A percentile compares a stretch with the other conserved stretches of the same genome.
These are phyloP conservation scores for Flaveria robusta DNA, from an alignment of 129 eudicot species.

Conservation along the genomic window DNA sequence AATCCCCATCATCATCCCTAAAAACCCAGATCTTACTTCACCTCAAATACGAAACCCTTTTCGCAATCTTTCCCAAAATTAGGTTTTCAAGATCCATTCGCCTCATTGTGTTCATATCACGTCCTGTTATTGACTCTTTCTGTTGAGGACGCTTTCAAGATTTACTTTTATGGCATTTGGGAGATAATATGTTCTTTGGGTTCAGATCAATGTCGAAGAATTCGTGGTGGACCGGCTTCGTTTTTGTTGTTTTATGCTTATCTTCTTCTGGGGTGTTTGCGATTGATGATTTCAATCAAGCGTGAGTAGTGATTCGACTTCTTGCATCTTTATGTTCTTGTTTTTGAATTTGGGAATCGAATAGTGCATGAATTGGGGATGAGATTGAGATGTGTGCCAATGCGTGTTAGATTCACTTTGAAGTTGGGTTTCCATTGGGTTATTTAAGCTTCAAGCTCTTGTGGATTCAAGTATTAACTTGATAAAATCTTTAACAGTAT, in stretches of 20 bases:
- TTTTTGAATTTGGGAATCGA: not conserved
- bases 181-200: constrained; percentile 15
- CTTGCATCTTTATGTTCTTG: not conserved
- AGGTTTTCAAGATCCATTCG: constrained; percentile 29
- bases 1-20: not conserved
- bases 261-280: constrained; percentile 53
- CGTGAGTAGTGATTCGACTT: constrained; percentile 60
- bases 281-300: constrained; percentile 63
- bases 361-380: not conserved
- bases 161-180: constrained; percentile 40
- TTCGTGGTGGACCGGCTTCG: constrained; percentile 37
- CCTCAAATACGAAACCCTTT: constrained; percentile 29
- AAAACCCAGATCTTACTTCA: constrained; percentile 44
- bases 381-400: not conserved
- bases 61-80: not conserved
- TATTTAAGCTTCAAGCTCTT: constrained; percentile 16
- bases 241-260: constrained; percentile 31
- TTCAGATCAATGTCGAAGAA: constrained; percentile 58
- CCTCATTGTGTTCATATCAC: not conserved
- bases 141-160: not conserved
- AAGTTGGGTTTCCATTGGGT: not conserved
- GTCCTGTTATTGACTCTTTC: not conserved
- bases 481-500: not conserved
- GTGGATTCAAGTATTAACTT: not conserved
- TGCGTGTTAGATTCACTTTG: constrained; percentile 15